Conservation (phyloP, 75 land plant genomes). For the Sequoiadendron giganteum region DNA sequence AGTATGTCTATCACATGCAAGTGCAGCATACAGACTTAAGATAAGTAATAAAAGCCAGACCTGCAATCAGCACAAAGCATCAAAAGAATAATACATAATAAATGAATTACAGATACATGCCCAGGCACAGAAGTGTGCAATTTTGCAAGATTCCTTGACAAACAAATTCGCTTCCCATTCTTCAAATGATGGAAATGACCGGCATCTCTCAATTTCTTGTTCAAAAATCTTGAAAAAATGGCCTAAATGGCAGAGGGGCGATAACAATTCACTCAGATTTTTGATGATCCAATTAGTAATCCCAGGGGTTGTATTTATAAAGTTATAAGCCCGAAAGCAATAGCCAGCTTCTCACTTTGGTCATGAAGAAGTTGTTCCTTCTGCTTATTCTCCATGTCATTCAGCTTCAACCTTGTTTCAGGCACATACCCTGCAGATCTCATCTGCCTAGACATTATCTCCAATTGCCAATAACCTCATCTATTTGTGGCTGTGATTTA, state of each 20-base stretch:
- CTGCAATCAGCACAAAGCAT: neutral
- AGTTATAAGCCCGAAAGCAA: neutral
- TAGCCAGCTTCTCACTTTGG: neutral
- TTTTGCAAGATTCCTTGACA: neutral
- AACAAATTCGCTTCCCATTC: neutral
- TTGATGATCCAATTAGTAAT: neutral
- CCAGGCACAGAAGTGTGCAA: neutral
- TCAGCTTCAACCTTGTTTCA: conserved; percentile 14
- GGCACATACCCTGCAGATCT: conserved; percentile 12
- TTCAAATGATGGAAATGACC: conserved; percentile 5
- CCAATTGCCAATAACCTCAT: conserved; percentile 21
- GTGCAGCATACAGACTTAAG: neutral
- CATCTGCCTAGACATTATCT: conserved; percentile 13
- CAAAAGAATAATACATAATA: neutral
- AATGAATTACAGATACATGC: neutral
- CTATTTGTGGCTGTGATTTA: conserved; percentile 22
- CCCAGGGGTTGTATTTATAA: neutral
- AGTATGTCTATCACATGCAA: neutral
- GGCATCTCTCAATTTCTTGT: conserved; percentile 4
- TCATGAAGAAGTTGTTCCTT: neutral
- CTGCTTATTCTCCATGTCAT: conserved; percentile 5
- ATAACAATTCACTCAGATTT: neutral
- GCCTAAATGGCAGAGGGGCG: neutral
- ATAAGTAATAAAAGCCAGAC: neutral
- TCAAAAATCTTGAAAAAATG: conserved; percentile 3